Evolutionary conservation across 2,329 filamentous ascomycete species (phyloP).

Genomic region (Microsporum ferrugineum): DNA sequence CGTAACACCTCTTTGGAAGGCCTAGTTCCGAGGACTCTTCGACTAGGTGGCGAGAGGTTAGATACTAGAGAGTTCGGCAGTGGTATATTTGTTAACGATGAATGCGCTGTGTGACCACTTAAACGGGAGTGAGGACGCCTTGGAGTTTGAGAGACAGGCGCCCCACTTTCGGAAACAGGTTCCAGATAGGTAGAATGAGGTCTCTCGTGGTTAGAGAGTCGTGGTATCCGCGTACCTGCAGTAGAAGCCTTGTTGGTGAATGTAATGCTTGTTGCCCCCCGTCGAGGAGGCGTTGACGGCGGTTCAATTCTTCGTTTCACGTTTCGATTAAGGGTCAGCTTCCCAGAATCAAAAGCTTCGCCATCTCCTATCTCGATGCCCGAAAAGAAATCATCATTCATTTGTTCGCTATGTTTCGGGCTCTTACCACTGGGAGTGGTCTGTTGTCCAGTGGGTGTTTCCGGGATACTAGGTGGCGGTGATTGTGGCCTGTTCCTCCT

Average conservation of each 20-base stretch:
- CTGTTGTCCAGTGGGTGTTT: conserved; percentile 22
- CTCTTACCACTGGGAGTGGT: conserved; percentile 4
- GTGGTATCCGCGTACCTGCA: conserved; percentile 60
- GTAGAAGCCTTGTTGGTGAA: conserved; percentile 69
- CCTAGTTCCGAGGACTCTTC: conserved; percentile 44
- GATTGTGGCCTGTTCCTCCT: conserved; percentile 45
- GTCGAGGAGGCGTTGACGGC: conserved; percentile 56
- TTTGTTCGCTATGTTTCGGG: conserved; percentile 14
- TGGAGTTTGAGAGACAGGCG: conserved; percentile 48
- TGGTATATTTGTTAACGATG: conserved; percentile 54
- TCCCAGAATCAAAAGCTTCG: conserved; percentile 67
- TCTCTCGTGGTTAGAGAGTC: conserved; percentile 60
- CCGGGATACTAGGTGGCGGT: conserved; percentile 23
- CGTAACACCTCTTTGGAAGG: conserved; percentile 26
- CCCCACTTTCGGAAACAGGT: conserved; percentile 82
- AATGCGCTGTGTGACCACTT: conserved; percentile 54
- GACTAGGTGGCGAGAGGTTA: conserved; percentile 49
- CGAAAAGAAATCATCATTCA: conserved; percentile 65
- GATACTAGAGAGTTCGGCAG: conserved; percentile 49
- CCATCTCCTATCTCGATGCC: conserved; percentile 79
- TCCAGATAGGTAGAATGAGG: conserved; percentile 64
- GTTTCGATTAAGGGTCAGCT: conserved; percentile 79
- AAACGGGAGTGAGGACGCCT: conserved; percentile 57
- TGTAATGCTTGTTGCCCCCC: conserved; percentile 70
- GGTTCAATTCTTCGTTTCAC: conserved; percentile 70